A percentile compares a stretch with the other conserved stretches of the same genome.
These are phyloP conservation scores for Sungouiozyma ichnusensis DNA, from an alignment of 805 yeast genomes.

Conservation along the genomic window DNA sequence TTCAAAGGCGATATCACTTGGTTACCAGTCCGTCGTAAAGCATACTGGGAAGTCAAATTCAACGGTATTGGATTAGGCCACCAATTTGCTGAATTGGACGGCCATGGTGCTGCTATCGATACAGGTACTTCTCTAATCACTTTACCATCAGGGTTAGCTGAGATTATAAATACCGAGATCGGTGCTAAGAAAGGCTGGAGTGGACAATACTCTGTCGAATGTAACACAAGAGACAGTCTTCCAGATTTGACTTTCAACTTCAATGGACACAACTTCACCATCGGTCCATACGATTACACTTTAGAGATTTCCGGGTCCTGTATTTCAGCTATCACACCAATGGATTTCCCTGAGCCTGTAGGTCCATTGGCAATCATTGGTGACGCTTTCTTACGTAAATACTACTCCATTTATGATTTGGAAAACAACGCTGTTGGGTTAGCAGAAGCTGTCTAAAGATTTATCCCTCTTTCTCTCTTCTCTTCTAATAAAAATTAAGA, in stretches of 20 bases:
- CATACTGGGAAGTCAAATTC: conserved; percentile 97
- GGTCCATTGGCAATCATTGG: conserved; percentile 96
- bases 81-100: conserved; percentile 72
- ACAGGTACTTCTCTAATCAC: conserved; percentile 97
- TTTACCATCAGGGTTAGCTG: conserved; percentile 91
- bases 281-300: conserved; percentile 83
- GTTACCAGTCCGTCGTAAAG: conserved; percentile 98
- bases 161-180: conserved; percentile 86
- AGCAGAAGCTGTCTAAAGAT: conserved; percentile 54
- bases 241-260: conserved; percentile 90
- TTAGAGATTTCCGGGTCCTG: conserved; percentile 92
- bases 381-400: conserved; percentile 92
- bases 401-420: conserved; percentile 88
- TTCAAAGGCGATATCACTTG: conserved; percentile 80
- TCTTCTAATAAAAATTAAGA: neutral
- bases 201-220: conserved; percentile 91
- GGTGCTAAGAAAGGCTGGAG: conserved; percentile 97
- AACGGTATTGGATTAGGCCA: conserved; percentile 87
- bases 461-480: neutral
- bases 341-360: conserved; percentile 95
- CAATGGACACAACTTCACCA: conserved; percentile 83
- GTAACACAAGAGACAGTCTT: conserved; percentile 70
- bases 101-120: conserved; percentile 94
- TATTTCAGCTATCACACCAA: conserved; percentile 90
- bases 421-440: conserved; percentile 90